phyloP scores from a whole-genome alignment of 129 eudicot species.

The Arctium minus region DNA sequence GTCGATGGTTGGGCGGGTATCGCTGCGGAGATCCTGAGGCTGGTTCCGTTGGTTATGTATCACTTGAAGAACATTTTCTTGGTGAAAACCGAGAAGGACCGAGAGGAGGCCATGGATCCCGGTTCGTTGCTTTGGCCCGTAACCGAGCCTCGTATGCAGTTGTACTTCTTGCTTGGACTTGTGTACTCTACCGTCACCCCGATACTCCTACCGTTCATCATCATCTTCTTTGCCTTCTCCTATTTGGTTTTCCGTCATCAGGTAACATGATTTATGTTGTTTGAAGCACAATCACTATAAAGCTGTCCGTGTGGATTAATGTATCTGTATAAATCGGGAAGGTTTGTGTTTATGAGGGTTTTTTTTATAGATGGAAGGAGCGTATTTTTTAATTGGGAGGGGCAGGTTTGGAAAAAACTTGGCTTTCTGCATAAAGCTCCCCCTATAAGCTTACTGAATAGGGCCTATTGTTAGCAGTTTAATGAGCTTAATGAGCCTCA shows the following conservation, averaged over 20 bases:
- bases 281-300: too few relatives aligned
- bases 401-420: too few relatives aligned
- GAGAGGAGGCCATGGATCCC: conserved; percentile 88
- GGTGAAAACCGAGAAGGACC: conserved; percentile 84
- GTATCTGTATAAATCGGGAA: too few relatives aligned
- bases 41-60: conserved; percentile 60
- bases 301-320: too few relatives aligned
- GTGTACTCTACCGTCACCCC: conserved; percentile 85
- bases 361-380: too few relatives aligned
- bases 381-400: too few relatives aligned
- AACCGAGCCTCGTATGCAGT: conserved; percentile 83
- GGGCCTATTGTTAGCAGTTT: too few relatives aligned
- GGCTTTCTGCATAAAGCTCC: too few relatives aligned
- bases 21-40: conserved; percentile 76
- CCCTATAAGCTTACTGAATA: too few relatives aligned
- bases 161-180: conserved; percentile 80
- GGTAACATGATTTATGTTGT: conserved; percentile 38
- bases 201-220: conserved; percentile 72
- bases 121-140: conserved; percentile 59
- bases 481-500: background rate
- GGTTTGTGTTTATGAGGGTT: too few relatives aligned
- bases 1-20: conserved; percentile 95
- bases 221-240: conserved; percentile 74
- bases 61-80: conserved; percentile 79
- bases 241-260: conserved; percentile 87